Evolutionary conservation across 306 rosid species (phyloP).

Genomic region (Malus asiatica): DNA sequence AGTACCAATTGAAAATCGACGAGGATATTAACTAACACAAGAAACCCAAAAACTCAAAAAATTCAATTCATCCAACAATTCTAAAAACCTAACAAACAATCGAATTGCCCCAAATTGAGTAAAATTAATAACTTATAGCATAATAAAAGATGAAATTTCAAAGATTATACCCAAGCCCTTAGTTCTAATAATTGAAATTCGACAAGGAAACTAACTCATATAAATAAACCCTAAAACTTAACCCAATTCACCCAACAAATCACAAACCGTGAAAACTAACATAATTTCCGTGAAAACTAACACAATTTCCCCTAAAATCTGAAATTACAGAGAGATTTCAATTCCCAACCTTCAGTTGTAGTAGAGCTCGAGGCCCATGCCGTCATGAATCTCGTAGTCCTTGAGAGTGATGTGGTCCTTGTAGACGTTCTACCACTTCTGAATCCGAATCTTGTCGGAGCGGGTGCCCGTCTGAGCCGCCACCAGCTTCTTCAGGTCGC

Average conservation of each 20-base stretch:
- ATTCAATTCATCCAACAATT: not conserved
- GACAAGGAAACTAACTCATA: no score
- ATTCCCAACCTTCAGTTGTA: slow-evolving; percentile 39
- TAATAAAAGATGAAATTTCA: no score
- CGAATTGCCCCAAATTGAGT: not conserved
- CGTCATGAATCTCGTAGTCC: slow-evolving; percentile 88
- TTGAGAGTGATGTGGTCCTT: slow-evolving; percentile 84
- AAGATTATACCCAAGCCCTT: no score
- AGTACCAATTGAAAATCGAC: not conserved
- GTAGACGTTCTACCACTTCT: slow-evolving; percentile 80
- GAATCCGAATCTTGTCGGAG: slow-evolving; percentile 69
- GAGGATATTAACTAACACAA: not conserved
- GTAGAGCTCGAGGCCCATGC: slow-evolving; percentile 97
- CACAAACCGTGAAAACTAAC: not conserved
- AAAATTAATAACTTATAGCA: no score
- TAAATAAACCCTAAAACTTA: no score
- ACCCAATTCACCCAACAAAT: not conserved
- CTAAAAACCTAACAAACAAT: not conserved
- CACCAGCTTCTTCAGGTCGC: slow-evolving; percentile 86
- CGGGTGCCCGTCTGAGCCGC: slow-evolving; percentile 94
- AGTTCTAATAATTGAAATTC: no score
- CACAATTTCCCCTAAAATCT: no score
- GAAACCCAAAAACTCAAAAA: not conserved
- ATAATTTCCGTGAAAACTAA: no score
- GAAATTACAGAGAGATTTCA: not conserved